Evolutionary conservation across 805 yeast genomes (phyloP).

Genomic region (Metschnikowia shivogae): DNA sequence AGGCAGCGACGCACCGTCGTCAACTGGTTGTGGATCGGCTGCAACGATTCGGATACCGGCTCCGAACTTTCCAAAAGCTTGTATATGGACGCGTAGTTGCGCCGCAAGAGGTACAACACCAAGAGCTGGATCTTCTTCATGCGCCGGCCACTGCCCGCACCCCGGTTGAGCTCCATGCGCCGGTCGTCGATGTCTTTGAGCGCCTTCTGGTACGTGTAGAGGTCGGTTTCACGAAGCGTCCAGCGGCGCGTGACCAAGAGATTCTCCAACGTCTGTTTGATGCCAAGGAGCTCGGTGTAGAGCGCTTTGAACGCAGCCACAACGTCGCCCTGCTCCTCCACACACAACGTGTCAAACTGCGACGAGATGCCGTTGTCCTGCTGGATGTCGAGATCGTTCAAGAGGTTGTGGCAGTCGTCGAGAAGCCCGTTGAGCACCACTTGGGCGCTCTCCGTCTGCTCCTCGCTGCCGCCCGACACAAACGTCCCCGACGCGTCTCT

Average conservation of each 20-base stretch:
- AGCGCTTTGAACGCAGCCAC: slow-evolving; percentile 40
- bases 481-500: slow-evolving; percentile 58
- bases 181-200: slow-evolving; percentile 70
- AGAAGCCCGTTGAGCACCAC: slow-evolving; percentile 66
- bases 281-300: slow-evolving; percentile 58
- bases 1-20: slow-evolving; percentile 88
- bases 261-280: slow-evolving; percentile 75
- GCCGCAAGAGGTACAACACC: slow-evolving; percentile 71
- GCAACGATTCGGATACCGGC: slow-evolving; percentile 91
- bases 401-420: slow-evolving; percentile 76
- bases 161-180: slow-evolving; percentile 44
- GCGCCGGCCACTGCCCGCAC: slow-evolving; percentile 8
- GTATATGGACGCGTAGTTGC: slow-evolving; percentile 89
- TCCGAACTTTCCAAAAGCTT: slow-evolving; percentile 86
- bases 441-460: slow-evolving; percentile 26
- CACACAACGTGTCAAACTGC: slow-evolving; percentile 21
- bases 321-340: slow-evolving; percentile 34
- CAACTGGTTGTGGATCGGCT: slow-evolving; percentile 89
- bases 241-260: slow-evolving; percentile 89
- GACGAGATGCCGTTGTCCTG: slow-evolving; percentile 24
- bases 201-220: slow-evolving; percentile 74
- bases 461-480: slow-evolving; percentile 20
- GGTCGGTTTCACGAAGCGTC: slow-evolving; percentile 95
- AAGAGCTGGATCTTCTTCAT: slow-evolving; percentile 41
- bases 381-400: slow-evolving; percentile 61